Percentiles rank a stretch among this genome's conserved stretches.
Conservation (phyloP, 1,284 basidiomycete species). For the Melampsora americana region DNA sequence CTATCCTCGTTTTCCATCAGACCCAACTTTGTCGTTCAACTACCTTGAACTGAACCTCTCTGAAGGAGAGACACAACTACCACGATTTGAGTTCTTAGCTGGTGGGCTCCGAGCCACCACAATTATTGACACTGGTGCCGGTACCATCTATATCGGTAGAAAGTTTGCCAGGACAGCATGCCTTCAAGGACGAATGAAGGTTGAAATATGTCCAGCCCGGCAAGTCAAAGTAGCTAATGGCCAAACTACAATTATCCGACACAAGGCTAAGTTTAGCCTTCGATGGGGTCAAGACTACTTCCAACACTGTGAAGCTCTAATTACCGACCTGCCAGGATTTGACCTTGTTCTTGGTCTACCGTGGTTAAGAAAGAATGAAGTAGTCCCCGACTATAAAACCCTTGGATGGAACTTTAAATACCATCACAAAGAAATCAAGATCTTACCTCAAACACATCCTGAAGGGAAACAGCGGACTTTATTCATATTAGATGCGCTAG, state of each 20-base stretch:
- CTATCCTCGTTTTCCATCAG: too few relatives aligned
- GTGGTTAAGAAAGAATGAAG: too few relatives aligned
- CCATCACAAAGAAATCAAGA: too few relatives aligned
- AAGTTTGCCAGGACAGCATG: neutral
- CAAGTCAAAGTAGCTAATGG: too few relatives aligned
- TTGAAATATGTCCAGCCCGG: neutral
- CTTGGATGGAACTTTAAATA: neutral
- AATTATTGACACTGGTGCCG: slow-evolving; percentile 19
- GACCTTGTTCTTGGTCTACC: too few relatives aligned
- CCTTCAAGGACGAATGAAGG: neutral
- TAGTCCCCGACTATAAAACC: neutral
- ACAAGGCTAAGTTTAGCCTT: neutral
- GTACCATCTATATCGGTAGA: neutral
- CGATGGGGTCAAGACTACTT: neutral
- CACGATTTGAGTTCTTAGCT: neutral
- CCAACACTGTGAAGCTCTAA: too few relatives aligned
- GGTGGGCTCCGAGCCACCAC: neutral
- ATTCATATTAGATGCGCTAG: neutral
- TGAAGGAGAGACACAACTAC: too few relatives aligned
- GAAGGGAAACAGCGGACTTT: too few relatives aligned
- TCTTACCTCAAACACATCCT: neutral
- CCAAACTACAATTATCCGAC: neutral
- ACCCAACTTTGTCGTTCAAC: too few relatives aligned
- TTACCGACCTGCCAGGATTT: too few relatives aligned
- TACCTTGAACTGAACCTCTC: too few relatives aligned